Evolutionary conservation across 2,329 filamentous ascomycete genomes (phyloP).

Genomic region (Colletotrichum acutatum): DNA sequence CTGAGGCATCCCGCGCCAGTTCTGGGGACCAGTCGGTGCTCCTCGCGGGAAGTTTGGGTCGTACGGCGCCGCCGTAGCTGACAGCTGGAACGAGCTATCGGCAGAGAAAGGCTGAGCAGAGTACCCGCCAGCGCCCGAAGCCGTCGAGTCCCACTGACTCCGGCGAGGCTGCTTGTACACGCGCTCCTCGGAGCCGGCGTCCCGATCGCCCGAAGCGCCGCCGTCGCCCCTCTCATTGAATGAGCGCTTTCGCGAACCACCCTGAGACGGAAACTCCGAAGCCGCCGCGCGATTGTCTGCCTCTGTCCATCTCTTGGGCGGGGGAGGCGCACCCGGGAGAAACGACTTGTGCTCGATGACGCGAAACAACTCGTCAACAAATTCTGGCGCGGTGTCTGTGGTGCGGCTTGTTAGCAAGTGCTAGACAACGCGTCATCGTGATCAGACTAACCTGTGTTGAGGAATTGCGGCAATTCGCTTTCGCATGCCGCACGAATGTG

Average conservation of each 20-base stretch:
- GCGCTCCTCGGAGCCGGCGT: conserved; percentile 50
- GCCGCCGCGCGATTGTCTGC: conserved; percentile 28
- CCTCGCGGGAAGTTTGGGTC: conserved; percentile 57
- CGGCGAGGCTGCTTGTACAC: conserved; percentile 70
- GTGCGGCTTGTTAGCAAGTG: background rate
- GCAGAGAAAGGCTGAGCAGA: background rate
- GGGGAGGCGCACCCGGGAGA: conserved; percentile 62
- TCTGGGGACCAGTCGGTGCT: conserved; percentile 13
- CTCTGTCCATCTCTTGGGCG: conserved; percentile 43
- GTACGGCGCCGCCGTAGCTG: conserved; percentile 56
- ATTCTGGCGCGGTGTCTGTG: conserved; percentile 20
- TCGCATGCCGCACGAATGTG: conserved; percentile 75
- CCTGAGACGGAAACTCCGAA: conserved; percentile 35
- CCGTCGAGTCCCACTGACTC: conserved; percentile 51
- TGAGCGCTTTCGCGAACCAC: conserved; percentile 47
- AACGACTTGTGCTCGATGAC: conserved; percentile 72
- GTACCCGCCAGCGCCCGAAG: conserved; percentile 27
- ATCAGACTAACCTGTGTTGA: conserved; percentile 70
- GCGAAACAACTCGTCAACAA: conserved; percentile 74
- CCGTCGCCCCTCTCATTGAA: conserved; percentile 44
- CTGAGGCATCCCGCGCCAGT: conserved; percentile 13
- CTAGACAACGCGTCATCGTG: background rate
- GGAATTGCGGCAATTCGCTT: conserved; percentile 79
- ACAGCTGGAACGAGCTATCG: conserved; percentile 30
- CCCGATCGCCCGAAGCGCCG: conserved; percentile 39